Evolutionary conservation across 805 yeast genomes (phyloP), one percentile per base, ranked within the genome.

Genomic region (Spathaspora boniae): DNA sequence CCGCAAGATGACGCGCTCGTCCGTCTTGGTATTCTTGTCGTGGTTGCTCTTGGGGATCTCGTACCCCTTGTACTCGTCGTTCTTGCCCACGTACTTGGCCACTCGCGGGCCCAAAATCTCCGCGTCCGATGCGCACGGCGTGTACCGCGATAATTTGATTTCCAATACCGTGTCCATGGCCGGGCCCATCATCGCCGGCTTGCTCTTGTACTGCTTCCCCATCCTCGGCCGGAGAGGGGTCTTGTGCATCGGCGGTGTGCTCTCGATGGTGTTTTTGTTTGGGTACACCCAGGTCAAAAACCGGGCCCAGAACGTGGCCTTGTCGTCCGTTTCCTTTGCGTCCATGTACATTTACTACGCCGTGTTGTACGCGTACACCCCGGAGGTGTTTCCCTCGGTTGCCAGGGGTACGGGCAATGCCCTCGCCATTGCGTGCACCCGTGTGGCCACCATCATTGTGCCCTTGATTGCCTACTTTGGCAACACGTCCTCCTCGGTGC

Each of bases 261-360:
- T 69, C 17, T 59, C 78, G 1, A 76, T 77, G 70, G 76, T 74
- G 1, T 68, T 80, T 34, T 54, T 80, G 40, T 78, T 78, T 48
- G 82, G 82, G 31, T 78, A 78, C 49, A 80, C 85, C 15, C 72
- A 77, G 1, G 76, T 77, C 8, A 67, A 70, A 51, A 71, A 76
- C 0, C 62, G 72, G 31, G 58, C 70, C 25, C 54, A 56, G 22
- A 77, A 76, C 50, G 76, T 78, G 23, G 59, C 48, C 2, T 37
- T 53, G 20, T 42, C 52, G 16, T 43, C 57, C 11, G 68, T 72
- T 20, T 74, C 80, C 15, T 75, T 71, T 54, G 60, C 72, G 38
- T 50, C 52, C 42, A 56, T 31, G 49, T 62, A 39, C 44, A 54
- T 54, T 29, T 75, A 74, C 48, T 61, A 52, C 36, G 58, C 61